These are phyloP conservation scores for Dictyostelium gargantuum DNA, from an alignment of 208 protist species.

Conservation along the genomic window DNA sequence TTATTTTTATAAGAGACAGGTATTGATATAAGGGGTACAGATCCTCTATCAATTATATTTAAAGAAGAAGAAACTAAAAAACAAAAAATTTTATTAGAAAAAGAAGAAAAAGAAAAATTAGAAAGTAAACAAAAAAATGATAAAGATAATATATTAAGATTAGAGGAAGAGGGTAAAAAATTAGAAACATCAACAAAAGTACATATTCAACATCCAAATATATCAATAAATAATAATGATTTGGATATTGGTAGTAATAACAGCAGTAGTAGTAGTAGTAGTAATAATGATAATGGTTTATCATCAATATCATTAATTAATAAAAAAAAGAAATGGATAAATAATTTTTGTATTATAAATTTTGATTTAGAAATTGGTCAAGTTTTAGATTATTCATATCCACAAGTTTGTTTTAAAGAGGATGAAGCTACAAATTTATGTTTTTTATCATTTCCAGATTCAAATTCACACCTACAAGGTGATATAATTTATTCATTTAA, in stretches of 20 bases:
- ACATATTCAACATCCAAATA: constrained; percentile 7
- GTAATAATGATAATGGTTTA: no score
- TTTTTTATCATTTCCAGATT: constrained; percentile 62
- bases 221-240: not conserved
- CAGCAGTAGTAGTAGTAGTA: no score
- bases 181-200: constrained; percentile 22
- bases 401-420: not conserved
- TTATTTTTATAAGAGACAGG: no score
- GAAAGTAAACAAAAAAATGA: not conserved
- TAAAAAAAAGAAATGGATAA: constrained; percentile 51
- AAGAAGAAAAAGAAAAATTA: not conserved
- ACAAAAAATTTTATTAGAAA: not conserved
- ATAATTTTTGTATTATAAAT: constrained; percentile 32
- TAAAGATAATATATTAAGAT: not conserved
- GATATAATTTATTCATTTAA: constrained; percentile 62
- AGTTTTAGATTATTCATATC: constrained; percentile 2
- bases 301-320: not conserved
- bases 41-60: constrained; percentile 30
- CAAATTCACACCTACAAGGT: constrained; percentile 53
- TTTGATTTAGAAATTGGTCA: constrained; percentile 67
- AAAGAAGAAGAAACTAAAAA: constrained; percentile 35
- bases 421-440: constrained; percentile 59
- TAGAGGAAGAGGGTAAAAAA: constrained; percentile 19
- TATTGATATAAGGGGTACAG: not conserved
- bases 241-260: not conserved